Conservation (phyloP, 192 early-diverging fungal species). For the Dissophora globulifera region DNA sequence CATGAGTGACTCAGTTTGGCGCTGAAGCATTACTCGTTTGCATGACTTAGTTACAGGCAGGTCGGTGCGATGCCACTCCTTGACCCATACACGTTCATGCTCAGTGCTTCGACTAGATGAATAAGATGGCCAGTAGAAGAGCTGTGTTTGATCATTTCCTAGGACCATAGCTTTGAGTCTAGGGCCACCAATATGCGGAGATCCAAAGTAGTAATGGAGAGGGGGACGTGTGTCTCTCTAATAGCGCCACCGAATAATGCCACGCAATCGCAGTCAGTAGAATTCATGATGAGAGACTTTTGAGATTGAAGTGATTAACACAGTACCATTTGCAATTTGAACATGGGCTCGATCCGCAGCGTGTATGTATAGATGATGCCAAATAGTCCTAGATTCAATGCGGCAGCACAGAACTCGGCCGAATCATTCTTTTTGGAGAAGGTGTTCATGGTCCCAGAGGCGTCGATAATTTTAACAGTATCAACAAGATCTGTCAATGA, state of each 20-base stretch:
- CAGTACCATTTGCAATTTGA: constrained; percentile 50
- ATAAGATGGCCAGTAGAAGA: constrained; percentile 57
- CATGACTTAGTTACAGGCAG: neutral
- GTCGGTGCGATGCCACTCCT: constrained; percentile 43
- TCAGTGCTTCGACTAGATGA: neutral
- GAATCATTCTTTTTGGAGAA: constrained; percentile 28
- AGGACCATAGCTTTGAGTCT: constrained; percentile 33
- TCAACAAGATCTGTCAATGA: constrained; percentile 43
- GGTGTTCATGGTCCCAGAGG: constrained; percentile 25
- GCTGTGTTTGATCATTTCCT: constrained; percentile 34
- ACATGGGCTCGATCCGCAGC: constrained; percentile 50
- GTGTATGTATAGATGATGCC: constrained; percentile 53
- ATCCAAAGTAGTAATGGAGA: constrained; percentile 5
- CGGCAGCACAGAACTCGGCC: constrained; percentile 35
- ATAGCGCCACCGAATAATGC: neutral
- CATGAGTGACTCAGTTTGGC: too few relatives aligned
- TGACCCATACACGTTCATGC: constrained; percentile 52
- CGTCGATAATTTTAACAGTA: constrained; percentile 40
- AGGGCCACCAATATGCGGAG: constrained; percentile 6
- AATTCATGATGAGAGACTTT: neutral
- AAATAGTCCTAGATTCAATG: constrained; percentile 48
- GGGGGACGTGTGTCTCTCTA: constrained; percentile 32
- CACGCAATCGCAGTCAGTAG: neutral
- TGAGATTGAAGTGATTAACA: neutral
- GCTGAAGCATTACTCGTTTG: too few relatives aligned